These are phyloP conservation scores for Penicillium angulare DNA, from an alignment of 495 filamentous ascomycete genomes.

Conservation along the genomic window DNA sequence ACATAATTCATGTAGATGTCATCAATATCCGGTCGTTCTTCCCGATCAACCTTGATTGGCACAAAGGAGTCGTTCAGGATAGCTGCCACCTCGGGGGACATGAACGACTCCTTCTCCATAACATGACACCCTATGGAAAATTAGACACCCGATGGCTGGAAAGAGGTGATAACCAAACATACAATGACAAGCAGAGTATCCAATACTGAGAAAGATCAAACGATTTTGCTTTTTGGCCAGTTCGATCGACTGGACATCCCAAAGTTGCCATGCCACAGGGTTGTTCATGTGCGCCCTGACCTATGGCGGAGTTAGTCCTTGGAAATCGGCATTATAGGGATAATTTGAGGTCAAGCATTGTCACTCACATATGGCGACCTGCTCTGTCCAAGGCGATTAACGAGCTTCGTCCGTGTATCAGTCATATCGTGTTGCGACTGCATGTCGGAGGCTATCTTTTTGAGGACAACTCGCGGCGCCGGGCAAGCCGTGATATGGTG, in stretches of 20 bases:
- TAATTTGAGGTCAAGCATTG: background rate
- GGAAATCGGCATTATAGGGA: too few relatives aligned
- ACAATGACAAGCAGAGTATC: constrained; percentile 96
- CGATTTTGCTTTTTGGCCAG: constrained; percentile 78
- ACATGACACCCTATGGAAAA: constrained; percentile 72
- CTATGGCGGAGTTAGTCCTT: constrained; percentile 37
- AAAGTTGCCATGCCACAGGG: constrained; percentile 90
- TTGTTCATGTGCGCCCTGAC: constrained; percentile 80
- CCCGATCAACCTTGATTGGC: constrained; percentile 89
- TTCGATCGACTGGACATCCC: constrained; percentile 72
- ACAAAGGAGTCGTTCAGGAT: constrained; percentile 87
- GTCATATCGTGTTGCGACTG: constrained; percentile 29
- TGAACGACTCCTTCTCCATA: constrained; percentile 93
- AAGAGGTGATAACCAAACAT: constrained; percentile 27
- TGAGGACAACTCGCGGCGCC: background rate
- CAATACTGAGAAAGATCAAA: constrained; percentile 91
- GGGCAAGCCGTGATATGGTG: constrained; percentile 2
- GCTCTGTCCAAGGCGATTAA: constrained; percentile 72
- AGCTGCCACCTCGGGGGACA: constrained; percentile 72
- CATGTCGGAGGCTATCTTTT: constrained; percentile 16
- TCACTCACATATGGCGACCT: constrained; percentile 73
- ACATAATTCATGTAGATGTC: constrained; percentile 99
- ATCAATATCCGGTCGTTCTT: constrained; percentile 94
- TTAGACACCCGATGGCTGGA: constrained; percentile 11
- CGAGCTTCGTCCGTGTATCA: constrained; percentile 41